These are phyloP conservation scores for Phytomonas sp. DNA, from an alignment of 208 protist genomes.

Conservation along the genomic window DNA sequence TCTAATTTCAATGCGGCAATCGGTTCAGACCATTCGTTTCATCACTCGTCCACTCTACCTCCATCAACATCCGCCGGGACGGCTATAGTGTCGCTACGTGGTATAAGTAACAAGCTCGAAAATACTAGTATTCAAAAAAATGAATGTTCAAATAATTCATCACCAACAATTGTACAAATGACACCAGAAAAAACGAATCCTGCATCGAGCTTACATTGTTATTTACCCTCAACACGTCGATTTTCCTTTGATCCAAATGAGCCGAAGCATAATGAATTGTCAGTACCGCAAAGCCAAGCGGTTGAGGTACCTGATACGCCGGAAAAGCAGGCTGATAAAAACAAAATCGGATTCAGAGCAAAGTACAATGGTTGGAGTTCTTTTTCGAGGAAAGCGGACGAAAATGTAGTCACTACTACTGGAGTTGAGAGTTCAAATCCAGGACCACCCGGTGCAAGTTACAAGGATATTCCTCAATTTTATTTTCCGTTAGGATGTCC, in stretches of 20 bases:
- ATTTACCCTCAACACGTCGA: neutral
- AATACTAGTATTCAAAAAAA: neutral
- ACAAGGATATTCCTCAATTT: slow-evolving; percentile 79
- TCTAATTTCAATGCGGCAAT: neutral
- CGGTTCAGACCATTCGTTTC: neutral
- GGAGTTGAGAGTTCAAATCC: slow-evolving; percentile 3
- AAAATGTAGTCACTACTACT: neutral
- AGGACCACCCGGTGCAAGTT: slow-evolving; percentile 18
- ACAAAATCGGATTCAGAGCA: neutral
- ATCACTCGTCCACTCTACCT: neutral
- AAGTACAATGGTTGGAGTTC: neutral
- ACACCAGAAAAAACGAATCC: neutral
- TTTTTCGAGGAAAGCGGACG: slow-evolving; percentile 1
- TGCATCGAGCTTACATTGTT: neutral
- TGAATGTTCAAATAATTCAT: neutral
- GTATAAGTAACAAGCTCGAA: neutral
- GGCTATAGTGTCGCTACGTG: neutral
- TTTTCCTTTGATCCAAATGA: neutral
- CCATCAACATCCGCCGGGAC: neutral
- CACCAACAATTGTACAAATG: neutral
- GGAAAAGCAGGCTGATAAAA: slow-evolving; percentile 1
- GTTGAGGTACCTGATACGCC: neutral
- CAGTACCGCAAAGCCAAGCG: neutral
- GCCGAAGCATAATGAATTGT: neutral
- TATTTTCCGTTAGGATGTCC: slow-evolving; percentile 68